Percentiles rank a stretch among this genome's conserved stretches.
Evolutionary conservation across 2,329 filamentous ascomycete species (phyloP).

Genomic region (Neofusicoccum umdonicola): DNA sequence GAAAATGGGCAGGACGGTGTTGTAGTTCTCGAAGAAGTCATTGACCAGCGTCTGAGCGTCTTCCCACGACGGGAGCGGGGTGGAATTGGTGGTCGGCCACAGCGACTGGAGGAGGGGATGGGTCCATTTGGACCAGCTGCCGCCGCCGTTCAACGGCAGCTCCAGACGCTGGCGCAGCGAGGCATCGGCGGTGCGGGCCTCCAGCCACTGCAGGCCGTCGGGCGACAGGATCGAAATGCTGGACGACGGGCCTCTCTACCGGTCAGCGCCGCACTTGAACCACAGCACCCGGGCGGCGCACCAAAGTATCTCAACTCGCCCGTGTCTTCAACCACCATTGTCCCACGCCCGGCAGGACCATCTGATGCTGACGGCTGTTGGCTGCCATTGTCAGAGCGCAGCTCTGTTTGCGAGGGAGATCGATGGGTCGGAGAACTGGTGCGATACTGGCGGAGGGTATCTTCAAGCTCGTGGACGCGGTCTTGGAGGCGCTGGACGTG

Average conservation of each 20-base stretch:
- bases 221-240: slow-evolving; percentile 6
- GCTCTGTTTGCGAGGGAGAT: not conserved
- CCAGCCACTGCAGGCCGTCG: not conserved
- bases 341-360: not conserved
- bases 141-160: not conserved
- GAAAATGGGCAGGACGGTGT: not conserved
- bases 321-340: not conserved
- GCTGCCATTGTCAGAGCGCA: not conserved
- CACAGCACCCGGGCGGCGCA: not conserved
- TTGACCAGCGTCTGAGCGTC: not conserved
- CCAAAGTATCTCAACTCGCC: slow-evolving; percentile 12
- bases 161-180: slow-evolving; percentile 8
- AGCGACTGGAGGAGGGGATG: not conserved
- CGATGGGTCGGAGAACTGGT: not conserved
- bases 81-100: not conserved
- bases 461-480: not conserved
- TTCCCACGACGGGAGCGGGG: not conserved
- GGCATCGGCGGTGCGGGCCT: slow-evolving; percentile 1
- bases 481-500: not conserved
- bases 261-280: not conserved
- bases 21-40: slow-evolving; percentile 1
- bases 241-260: slow-evolving; percentile 4
- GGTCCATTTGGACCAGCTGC: slow-evolving; percentile 1
- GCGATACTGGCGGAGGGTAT: not conserved
- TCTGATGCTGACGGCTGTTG: not conserved